These are phyloP conservation scores for Drosera spatulata DNA, from an alignment of 179 eudicot species.

Conservation along the genomic window DNA sequence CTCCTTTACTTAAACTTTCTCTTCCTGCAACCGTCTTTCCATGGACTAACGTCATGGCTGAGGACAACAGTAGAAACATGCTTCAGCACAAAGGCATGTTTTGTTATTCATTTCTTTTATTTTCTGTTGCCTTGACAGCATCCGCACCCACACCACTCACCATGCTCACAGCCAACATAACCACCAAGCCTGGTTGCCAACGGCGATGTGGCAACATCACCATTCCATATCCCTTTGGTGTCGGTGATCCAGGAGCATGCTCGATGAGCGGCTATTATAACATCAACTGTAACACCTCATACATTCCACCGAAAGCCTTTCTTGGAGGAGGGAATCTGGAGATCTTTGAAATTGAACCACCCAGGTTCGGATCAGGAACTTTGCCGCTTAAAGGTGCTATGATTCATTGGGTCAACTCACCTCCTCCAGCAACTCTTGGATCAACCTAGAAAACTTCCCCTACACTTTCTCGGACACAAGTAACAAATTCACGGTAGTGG, in stretches of 20 bases:
- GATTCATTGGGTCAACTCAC: too few species aligned
- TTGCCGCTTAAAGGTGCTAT: constrained; percentile 13
- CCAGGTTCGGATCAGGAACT: constrained; percentile 19
- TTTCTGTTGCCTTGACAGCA: too few species aligned
- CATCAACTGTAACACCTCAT: too few species aligned
- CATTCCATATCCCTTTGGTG: constrained; percentile 5
- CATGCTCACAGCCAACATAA: constrained; percentile 1
- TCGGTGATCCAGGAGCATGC: constrained; percentile 33
- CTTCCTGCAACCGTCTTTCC: too few species aligned
- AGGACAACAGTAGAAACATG: too few species aligned
- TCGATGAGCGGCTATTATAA: too few species aligned
- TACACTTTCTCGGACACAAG: background rate
- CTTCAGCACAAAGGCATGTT: too few species aligned
- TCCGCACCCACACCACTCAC: too few species aligned
- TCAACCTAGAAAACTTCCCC: background rate
- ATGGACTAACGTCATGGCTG: too few species aligned
- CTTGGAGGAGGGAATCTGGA: background rate
- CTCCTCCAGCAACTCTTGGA: background rate
- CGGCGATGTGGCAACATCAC: constrained; percentile 4
- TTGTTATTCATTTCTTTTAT: too few species aligned
- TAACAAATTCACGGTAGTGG: background rate
- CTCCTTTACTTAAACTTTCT: too few species aligned
- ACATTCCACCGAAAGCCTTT: constrained; percentile 37
- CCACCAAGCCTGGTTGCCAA: constrained; percentile 7
- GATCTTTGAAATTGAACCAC: constrained; percentile 21